Evolutionary conservation across 805 yeast genomes (phyloP).

Genomic region (Ogataea populi-albae): DNA sequence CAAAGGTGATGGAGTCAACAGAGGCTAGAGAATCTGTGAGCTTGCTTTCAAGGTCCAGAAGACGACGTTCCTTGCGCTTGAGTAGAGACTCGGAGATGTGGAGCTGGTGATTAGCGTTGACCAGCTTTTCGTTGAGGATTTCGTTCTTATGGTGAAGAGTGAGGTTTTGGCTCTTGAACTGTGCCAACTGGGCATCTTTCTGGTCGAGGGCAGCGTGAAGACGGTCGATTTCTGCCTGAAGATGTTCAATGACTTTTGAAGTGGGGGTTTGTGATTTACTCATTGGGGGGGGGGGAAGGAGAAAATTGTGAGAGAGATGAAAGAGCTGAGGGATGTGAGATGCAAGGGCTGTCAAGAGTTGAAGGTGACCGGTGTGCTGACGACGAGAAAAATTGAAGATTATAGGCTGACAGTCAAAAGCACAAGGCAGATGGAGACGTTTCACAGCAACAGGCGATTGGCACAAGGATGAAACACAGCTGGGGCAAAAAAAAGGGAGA

Average conservation of each 20-base stretch:
- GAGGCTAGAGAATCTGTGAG: slow-evolving; percentile 44
- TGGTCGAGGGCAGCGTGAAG: slow-evolving; percentile 22
- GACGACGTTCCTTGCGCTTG: slow-evolving; percentile 66
- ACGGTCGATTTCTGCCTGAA: slow-evolving; percentile 32
- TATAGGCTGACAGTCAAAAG: no score
- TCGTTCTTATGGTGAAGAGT: slow-evolving; percentile 45
- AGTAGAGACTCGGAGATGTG: slow-evolving; percentile 68
- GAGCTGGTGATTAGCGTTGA: slow-evolving; percentile 73
- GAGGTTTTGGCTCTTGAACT: slow-evolving; percentile 50
- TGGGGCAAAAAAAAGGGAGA: no score
- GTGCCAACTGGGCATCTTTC: slow-evolving; percentile 35
- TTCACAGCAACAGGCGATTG: no score
- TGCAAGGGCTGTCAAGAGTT: no score
- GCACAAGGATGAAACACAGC: no score
- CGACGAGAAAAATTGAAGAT: no score
- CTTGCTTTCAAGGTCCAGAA: slow-evolving; percentile 62
- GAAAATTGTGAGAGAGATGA: no score
- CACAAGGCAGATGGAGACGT: no score
- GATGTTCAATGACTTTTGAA: slow-evolving; percentile 32
- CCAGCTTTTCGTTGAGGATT: slow-evolving; percentile 60
- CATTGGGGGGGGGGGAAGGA: no score
- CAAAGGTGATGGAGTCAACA: slow-evolving; percentile 48
- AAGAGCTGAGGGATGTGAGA: no score
- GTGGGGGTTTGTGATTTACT: slow-evolving; percentile 20
- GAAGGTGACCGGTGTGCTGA: no score